These are phyloP conservation scores for Nicotiana attenuata DNA, from an alignment of 257 asterid species.

Conservation along the genomic window DNA sequence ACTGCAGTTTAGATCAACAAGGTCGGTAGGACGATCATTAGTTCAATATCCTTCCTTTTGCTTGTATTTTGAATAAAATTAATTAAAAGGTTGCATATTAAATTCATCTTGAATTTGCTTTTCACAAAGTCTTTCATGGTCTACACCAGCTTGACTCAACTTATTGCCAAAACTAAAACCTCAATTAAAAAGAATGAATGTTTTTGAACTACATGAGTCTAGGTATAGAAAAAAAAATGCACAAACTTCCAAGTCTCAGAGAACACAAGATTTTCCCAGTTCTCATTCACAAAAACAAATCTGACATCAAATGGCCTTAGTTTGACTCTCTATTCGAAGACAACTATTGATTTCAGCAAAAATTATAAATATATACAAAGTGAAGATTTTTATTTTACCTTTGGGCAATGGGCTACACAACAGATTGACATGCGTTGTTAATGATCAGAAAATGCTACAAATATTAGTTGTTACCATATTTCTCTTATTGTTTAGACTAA, in stretches of 20 bases:
- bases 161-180: neutral
- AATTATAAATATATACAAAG: neutral
- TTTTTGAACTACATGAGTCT: neutral
- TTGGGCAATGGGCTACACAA: neutral
- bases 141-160: neutral
- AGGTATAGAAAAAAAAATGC: neutral
- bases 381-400: neutral
- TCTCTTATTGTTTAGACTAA: neutral
- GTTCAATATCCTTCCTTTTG: neutral
- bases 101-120: neutral
- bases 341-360: neutral
- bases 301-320: neutral
- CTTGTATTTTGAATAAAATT: neutral
- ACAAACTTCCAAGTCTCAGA: neutral
- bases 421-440: neutral
- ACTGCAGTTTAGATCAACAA: neutral
- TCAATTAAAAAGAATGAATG: neutral
- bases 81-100: neutral
- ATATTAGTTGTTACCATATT: neutral
- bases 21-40: neutral
- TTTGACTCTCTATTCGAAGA: neutral
- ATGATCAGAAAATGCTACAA: neutral
- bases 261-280: neutral
- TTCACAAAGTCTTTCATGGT: neutral
- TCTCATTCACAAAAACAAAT: neutral